Conservation (phyloP, 163 green algal species). For the Volvox carteri region DNA sequence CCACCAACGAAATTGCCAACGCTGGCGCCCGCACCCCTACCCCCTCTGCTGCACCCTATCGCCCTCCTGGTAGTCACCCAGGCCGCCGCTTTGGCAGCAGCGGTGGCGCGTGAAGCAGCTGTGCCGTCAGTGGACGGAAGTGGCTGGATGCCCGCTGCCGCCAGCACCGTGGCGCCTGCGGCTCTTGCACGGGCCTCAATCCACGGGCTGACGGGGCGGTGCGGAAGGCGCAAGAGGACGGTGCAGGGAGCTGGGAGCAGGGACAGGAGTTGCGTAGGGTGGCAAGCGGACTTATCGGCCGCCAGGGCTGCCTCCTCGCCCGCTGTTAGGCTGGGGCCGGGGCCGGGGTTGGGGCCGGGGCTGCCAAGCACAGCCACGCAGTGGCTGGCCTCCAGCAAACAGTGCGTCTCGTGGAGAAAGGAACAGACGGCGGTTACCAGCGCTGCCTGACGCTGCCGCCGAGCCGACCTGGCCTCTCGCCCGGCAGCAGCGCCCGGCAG, state of each 20-base stretch:
- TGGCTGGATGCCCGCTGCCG: not conserved
- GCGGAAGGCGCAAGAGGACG: not conserved
- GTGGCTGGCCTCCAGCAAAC: not conserved
- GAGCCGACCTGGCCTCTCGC: not conserved
- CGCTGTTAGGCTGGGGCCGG: not conserved
- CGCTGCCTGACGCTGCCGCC: not conserved
- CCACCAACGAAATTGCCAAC: no score
- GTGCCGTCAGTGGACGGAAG: not conserved
- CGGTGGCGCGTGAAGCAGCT: not conserved
- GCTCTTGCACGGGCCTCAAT: not conserved
- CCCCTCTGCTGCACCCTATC: not conserved
- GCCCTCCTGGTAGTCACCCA: not conserved
- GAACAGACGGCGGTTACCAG: conserved; percentile 16
- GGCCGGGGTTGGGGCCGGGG: no score
- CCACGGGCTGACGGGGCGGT: not conserved
- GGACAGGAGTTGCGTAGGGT: not conserved
- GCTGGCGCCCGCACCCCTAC: not conserved
- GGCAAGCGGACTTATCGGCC: not conserved
- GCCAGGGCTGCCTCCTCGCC: not conserved
- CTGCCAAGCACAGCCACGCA: not conserved
- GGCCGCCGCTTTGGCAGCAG: not conserved
- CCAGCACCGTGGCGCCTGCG: not conserved
- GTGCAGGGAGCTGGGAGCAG: not conserved
- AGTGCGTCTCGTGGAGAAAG: conserved; percentile 16
- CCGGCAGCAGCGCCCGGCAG: no score